phyloP scores from a whole-genome alignment of 257 asterid species.

The Penstemon barbatus region DNA sequence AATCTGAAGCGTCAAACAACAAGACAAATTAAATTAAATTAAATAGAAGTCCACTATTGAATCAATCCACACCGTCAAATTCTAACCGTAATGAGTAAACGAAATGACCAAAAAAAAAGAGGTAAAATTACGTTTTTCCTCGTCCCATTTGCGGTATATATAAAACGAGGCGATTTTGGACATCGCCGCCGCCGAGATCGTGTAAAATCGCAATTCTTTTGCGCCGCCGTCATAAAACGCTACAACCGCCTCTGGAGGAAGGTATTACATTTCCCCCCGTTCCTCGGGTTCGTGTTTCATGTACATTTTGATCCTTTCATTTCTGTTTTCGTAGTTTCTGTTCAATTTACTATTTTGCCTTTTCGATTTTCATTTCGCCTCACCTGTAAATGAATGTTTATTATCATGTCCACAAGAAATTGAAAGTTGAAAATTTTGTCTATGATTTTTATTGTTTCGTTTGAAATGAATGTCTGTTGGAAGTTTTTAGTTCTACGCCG shows the following conservation, averaged over 20 bases:
- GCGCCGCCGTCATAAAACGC: too few relatives aligned
- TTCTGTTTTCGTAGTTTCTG: background rate
- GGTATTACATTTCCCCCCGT: too few relatives aligned
- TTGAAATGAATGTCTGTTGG: background rate
- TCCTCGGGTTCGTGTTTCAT: background rate
- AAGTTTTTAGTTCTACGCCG: background rate
- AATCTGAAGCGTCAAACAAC: too few relatives aligned
- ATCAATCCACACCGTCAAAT: constrained; percentile 13
- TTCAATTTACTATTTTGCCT: background rate
- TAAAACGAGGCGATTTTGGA: too few relatives aligned
- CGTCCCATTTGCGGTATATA: too few relatives aligned
- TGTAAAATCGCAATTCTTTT: too few relatives aligned
- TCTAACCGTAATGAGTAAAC: background rate
- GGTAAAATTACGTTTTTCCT: background rate
- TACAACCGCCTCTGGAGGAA: too few relatives aligned
- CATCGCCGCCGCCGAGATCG: background rate
- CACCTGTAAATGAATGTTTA: background rate
- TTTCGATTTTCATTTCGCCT: background rate
- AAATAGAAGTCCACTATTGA: background rate
- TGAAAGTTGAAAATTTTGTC: background rate
- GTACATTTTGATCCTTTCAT: background rate
- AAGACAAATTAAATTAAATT: too few relatives aligned
- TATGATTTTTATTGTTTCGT: background rate
- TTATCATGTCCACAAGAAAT: background rate
- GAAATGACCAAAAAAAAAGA: background rate